These are phyloP conservation scores for Marsdenia floribunda DNA, from an alignment of 257 asterid species.

Conservation along the genomic window DNA sequence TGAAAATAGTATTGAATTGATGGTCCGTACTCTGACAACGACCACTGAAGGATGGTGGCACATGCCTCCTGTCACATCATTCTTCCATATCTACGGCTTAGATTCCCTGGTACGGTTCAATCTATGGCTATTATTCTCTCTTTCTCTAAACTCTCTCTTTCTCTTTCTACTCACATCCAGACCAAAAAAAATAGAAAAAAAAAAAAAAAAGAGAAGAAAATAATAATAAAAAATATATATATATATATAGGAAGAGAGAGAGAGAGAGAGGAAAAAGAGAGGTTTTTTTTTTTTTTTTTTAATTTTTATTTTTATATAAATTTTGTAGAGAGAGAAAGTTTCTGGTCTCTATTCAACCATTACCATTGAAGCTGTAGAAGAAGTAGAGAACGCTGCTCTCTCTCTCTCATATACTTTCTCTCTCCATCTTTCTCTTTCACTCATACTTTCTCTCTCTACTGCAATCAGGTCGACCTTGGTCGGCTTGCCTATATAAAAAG, in stretches of 20 bases:
- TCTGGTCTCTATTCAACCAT: slow-evolving; percentile 17
- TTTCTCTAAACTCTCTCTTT: slow-evolving; percentile 17
- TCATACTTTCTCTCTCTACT: slow-evolving; percentile 37
- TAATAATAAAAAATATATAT: too few species aligned
- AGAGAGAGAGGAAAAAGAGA: too few species aligned
- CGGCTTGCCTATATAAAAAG: slow-evolving; percentile 35
- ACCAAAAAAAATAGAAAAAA: slow-evolving; percentile 12
- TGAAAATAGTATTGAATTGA: slow-evolving; percentile 17
- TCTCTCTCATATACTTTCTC: slow-evolving; percentile 11
- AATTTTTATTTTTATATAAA: too few species aligned
- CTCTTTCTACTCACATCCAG: slow-evolving; percentile 26
- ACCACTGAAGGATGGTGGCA: slow-evolving; percentile 96
- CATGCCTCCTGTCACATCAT: slow-evolving; percentile 94
- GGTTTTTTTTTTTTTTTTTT: too few species aligned
- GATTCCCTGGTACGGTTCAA: slow-evolving; percentile 48
- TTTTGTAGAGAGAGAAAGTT: neutral
- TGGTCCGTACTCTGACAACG: slow-evolving; percentile 94
- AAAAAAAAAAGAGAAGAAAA: too few species aligned
- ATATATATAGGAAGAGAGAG: too few species aligned
- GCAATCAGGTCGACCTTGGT: slow-evolving; percentile 81
- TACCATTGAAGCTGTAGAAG: slow-evolving; percentile 8
- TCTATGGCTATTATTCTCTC: slow-evolving; percentile 42
- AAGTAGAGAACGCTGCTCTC: neutral
- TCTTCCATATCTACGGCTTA: slow-evolving; percentile 32
- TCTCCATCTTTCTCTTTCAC: slow-evolving; percentile 17